A percentile compares a stretch with the other conserved stretches of the same genome.
Conservation (phyloP, 169 alveolate genomes). For the Eimeria tenella region DNA sequence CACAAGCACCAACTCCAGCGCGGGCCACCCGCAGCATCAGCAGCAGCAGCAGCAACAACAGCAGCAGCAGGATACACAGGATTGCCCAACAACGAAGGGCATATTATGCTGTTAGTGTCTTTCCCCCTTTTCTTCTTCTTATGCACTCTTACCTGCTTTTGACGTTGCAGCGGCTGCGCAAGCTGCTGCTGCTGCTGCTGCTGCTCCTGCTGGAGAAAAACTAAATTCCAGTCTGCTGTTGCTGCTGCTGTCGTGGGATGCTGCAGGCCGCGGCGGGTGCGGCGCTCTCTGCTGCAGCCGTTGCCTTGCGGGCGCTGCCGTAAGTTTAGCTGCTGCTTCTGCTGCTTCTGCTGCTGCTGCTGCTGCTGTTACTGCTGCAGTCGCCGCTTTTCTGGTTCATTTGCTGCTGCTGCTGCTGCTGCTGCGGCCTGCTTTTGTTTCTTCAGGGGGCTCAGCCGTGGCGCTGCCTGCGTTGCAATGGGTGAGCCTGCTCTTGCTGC, state of each 20-base stretch:
- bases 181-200: neutral
- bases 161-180: neutral
- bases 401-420: conserved; percentile 15
- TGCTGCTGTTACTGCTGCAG: neutral
- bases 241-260: neutral
- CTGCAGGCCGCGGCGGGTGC: conserved; percentile 7
- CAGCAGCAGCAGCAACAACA: conserved; percentile 11
- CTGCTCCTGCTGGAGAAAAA: neutral
- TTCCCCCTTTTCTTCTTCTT: neutral
- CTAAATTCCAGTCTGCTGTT: neutral
- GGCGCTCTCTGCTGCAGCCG: conserved; percentile 22
- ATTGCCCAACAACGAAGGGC: neutral
- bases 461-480: neutral
- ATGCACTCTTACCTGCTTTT: neutral
- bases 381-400: neutral
- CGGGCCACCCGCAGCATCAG: neutral
- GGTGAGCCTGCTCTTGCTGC: neutral
- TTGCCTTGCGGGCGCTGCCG: conserved; percentile 37
- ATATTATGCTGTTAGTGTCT: neutral
- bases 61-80: conserved; percentile 10
- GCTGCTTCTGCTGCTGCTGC: conserved; percentile 28
- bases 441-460: neutral
- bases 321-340: neutral
- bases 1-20: neutral
- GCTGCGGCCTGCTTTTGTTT: neutral